Evolutionary conservation across 2,329 filamentous ascomycete genomes (phyloP).

Genomic region (Apiospora kogelbergensis): DNA sequence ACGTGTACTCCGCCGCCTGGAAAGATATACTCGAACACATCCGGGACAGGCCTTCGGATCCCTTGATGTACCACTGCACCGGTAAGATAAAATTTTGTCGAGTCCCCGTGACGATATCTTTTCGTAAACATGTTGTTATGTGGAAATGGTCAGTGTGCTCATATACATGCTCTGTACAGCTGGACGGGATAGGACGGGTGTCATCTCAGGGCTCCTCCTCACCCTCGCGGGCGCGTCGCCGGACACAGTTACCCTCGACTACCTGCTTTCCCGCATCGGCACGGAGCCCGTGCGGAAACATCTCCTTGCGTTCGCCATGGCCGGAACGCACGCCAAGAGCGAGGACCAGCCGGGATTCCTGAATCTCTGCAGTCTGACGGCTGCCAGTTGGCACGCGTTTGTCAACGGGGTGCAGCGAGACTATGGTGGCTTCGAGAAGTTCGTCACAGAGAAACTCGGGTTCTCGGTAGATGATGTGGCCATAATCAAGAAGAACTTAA

Average conservation of each 20-base stretch:
- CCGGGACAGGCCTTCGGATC: slow-evolving; percentile 43
- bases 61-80: slow-evolving; percentile 55
- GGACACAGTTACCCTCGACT: slow-evolving; percentile 47
- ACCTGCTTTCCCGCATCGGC: slow-evolving; percentile 54
- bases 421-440: slow-evolving; percentile 51
- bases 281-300: slow-evolving; percentile 49
- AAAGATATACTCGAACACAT: slow-evolving; percentile 47
- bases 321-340: slow-evolving; percentile 34
- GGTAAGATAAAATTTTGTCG: slow-evolving; percentile 32
- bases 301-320: slow-evolving; percentile 43
- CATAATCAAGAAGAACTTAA: slow-evolving; percentile 48
- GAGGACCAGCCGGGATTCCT: slow-evolving; percentile 47
- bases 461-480: slow-evolving; percentile 46
- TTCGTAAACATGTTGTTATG: background rate
- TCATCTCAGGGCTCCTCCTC: slow-evolving; percentile 50
- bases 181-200: slow-evolving; percentile 54
- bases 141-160: background rate
- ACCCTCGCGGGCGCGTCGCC: slow-evolving; percentile 46
- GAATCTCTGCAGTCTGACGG: slow-evolving; percentile 46
- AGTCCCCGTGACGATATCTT: background rate
- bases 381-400: slow-evolving; percentile 46
- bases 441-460: slow-evolving; percentile 44
- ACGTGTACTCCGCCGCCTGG: slow-evolving; percentile 42
- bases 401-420: slow-evolving; percentile 40
- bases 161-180: slow-evolving; percentile 32